phyloP scores from a whole-genome alignment of 2,329 filamentous ascomycete genomes.

The Bipolaris victoriae region DNA sequence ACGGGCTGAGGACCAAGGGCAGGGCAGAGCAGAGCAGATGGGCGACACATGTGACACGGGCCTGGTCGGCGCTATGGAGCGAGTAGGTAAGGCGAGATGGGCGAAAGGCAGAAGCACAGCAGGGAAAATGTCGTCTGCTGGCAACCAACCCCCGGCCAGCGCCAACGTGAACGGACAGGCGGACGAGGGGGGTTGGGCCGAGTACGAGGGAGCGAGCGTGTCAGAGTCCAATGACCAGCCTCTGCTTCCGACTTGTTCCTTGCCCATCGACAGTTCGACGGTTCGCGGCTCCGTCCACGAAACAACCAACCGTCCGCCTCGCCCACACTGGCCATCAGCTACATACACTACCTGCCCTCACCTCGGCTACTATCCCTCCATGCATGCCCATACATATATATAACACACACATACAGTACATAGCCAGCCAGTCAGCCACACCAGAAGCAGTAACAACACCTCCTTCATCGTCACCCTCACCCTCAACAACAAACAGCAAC shows the following conservation, averaged over 20 bases:
- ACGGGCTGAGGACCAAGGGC: not conserved
- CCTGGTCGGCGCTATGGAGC: too few species aligned
- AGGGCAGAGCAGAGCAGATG: not conserved
- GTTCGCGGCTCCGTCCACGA: slow-evolving; percentile 19
- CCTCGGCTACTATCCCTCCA: slow-evolving; percentile 17
- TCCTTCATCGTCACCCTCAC: too few species aligned
- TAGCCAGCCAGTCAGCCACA: not conserved
- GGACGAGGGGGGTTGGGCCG: not conserved
- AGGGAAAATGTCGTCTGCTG: not conserved
- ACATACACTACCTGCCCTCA: slow-evolving; percentile 5
- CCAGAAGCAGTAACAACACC: too few species aligned
- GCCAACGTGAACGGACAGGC: not conserved
- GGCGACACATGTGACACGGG: not conserved
- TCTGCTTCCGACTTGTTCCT: slow-evolving; percentile 43
- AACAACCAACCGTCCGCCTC: slow-evolving; percentile 20
- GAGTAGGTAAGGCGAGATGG: not conserved
- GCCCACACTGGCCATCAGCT: slow-evolving; percentile 14
- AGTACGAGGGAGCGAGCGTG: not conserved
- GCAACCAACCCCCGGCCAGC: not conserved
- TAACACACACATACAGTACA: not conserved
- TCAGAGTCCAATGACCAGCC: slow-evolving; percentile 21
- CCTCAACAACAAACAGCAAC: not conserved
- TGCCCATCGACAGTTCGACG: slow-evolving; percentile 1
- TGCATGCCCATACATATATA: not conserved
- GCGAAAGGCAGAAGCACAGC: not conserved